Percentiles rank a stretch among this genome's conserved stretches.
Conservation (phyloP, 208 protist species). For the Crithidia sp. region DNA sequence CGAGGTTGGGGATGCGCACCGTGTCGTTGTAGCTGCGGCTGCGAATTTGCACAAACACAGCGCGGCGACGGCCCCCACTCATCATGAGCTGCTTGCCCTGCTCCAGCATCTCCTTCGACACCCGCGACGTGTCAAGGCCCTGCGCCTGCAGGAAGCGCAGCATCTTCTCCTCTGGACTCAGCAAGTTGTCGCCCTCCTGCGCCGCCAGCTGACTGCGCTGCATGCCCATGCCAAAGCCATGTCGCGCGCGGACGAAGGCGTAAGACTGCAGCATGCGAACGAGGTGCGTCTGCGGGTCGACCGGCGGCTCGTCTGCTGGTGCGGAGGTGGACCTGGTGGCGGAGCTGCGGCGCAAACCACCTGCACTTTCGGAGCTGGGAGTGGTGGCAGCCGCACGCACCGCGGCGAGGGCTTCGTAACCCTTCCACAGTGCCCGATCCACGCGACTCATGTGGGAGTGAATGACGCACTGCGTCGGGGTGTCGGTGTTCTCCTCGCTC, state of each 20-base stretch:
- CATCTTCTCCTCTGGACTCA: slow-evolving; percentile 74
- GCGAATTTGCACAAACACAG: slow-evolving; percentile 85
- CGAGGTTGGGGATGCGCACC: slow-evolving; percentile 72
- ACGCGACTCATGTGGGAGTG: slow-evolving; percentile 62
- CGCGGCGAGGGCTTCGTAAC: slow-evolving; percentile 3
- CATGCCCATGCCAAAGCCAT: slow-evolving; percentile 88
- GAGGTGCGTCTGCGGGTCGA: slow-evolving; percentile 22
- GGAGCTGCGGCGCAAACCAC: not conserved
- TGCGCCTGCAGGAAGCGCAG: slow-evolving; percentile 85
- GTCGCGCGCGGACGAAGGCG: slow-evolving; percentile 75
- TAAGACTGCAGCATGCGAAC: slow-evolving; percentile 48
- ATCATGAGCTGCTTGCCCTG: slow-evolving; percentile 74
- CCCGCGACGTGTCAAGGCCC: slow-evolving; percentile 67
- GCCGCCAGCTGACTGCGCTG: slow-evolving; percentile 76
- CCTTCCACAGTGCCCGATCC: slow-evolving; percentile 55
- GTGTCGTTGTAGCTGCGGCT: slow-evolving; percentile 67
- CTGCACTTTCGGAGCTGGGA: not conserved
- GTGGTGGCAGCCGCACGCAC: not conserved
- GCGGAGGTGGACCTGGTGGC: not conserved
- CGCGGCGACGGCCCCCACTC: slow-evolving; percentile 58
- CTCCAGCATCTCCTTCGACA: slow-evolving; percentile 58
- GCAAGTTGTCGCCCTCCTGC: slow-evolving; percentile 59
- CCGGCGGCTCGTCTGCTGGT: not conserved
- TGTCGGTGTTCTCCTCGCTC: slow-evolving; percentile 65
- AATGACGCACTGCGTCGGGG: slow-evolving; percentile 74